Base-by-base conservation (phyloP, 345 rosid genomes). In the Aquilaria malaccensis region DNA sequence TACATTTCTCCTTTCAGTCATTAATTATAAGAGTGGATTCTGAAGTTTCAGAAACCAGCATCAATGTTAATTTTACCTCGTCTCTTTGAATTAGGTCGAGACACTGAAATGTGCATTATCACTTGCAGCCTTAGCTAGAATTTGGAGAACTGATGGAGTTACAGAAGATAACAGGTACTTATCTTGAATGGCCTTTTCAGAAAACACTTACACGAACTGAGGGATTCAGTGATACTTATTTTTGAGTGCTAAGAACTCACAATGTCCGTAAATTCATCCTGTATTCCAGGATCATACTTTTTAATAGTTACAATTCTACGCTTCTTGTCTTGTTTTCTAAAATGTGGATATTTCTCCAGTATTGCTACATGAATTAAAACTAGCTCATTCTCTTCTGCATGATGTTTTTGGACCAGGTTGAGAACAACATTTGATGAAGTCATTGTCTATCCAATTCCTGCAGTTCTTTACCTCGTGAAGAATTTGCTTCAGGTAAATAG, bases 381-480 rank as follows among this genome's bases (percentile, higher is more conserved):
- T 0, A 22, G 22, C 22, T 22, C 22, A 22, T 9, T 76, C 32
- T 37, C 58, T 33, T 69, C 41, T 62, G 30, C 49, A 32, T 59
- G 52, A 45, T 76, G 51, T 63, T 63, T n/a, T 59, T 76, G 66
- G 58, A 67, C 62, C 74, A 90, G 97, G 85, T 83, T 94, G 82
- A 84, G 89, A 69, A 86, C 97, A 32, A 94, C 96, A 56, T 67
- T 77, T 59, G 84, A 90, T 13, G 97, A 90, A 85, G 95, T 94
- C 72, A 86, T 65, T 61, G 95, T 94, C 59, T 94, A 84, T 62
- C 97, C 99, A 30, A 80, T 90, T 65, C 97, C 96, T 61, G 99
- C 99, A 4, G 85, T 79, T 32, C 90, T 94, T 76, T 94, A 90
- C 72, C 97, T 94, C 56, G 77, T 94, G 65, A 94, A 90, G 81